Evolutionary conservation across 306 rosid species (phyloP).

Genomic region (Sophora flavescens): DNA sequence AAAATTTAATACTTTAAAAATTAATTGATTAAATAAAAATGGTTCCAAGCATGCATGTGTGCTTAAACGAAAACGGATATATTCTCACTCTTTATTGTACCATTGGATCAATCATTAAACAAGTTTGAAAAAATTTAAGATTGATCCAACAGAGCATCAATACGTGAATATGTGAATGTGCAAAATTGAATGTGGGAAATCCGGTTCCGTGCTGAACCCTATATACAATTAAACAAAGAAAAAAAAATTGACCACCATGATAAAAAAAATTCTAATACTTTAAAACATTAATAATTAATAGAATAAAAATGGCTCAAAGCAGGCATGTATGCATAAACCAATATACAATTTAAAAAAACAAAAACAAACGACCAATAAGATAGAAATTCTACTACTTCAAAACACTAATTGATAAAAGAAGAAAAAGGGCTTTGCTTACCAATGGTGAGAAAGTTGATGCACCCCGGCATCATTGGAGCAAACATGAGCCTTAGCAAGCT

Average conservation of each 20-base stretch:
- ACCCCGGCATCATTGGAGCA: slow-evolving; percentile 93
- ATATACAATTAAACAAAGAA: too few relatives aligned
- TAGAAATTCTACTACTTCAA: not conserved
- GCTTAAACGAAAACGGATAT: too few relatives aligned
- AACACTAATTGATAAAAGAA: not conserved
- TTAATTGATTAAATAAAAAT: slow-evolving; percentile 50
- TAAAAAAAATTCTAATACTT: too few relatives aligned
- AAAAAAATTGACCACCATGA: too few relatives aligned
- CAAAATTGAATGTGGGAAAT: too few relatives aligned
- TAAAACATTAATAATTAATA: not conserved
- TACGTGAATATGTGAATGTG: too few relatives aligned
- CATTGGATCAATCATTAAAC: too few relatives aligned
- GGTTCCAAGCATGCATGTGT: slow-evolving; percentile 84
- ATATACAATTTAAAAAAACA: not conserved
- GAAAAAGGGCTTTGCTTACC: slow-evolving; percentile 52
- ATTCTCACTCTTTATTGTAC: too few relatives aligned
- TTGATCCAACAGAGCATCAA: too few relatives aligned
- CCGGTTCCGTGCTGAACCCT: too few relatives aligned
- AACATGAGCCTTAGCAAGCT: slow-evolving; percentile 93
- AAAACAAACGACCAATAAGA: not conserved
- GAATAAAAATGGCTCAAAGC: slow-evolving; percentile 74
- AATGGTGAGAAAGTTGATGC: slow-evolving; percentile 94
- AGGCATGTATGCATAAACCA: slow-evolving; percentile 62
- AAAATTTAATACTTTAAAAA: not conserved
- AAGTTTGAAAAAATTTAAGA: too few relatives aligned